Conservation (phyloP, 208 protist genomes). For the Trypanosoma boissoni region DNA sequence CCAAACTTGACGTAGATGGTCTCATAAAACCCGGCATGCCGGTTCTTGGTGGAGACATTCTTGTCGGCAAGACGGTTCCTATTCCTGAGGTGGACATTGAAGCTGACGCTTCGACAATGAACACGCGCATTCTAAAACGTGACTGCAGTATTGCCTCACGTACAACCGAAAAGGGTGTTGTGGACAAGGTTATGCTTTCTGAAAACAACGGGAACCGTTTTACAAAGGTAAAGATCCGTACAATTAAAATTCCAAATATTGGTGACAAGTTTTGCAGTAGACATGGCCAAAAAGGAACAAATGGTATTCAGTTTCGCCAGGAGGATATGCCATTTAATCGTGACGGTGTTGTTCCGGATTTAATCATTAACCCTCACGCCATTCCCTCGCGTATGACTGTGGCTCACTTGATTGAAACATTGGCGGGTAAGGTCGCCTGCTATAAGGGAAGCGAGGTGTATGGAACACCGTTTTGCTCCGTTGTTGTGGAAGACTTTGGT, state of each 20-base stretch:
- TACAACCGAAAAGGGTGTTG: slow-evolving; percentile 88
- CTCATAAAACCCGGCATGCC: slow-evolving; percentile 83
- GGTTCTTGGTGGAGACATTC: slow-evolving; percentile 90
- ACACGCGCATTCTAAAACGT: slow-evolving; percentile 70
- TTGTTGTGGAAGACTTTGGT: slow-evolving; percentile 83
- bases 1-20: slow-evolving; percentile 96
- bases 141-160: slow-evolving; percentile 85
- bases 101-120: background rate
- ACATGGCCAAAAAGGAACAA: slow-evolving; percentile 98
- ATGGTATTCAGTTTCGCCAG: slow-evolving; percentile 95
- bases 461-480: slow-evolving; percentile 95
- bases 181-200: slow-evolving; percentile 94
- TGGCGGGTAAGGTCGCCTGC: slow-evolving; percentile 82
- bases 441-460: slow-evolving; percentile 88
- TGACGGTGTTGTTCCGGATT: slow-evolving; percentile 96
- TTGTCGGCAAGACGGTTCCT: slow-evolving; percentile 82
- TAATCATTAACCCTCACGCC: slow-evolving; percentile 99
- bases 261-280: slow-evolving; percentile 98
- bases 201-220: slow-evolving; percentile 89
- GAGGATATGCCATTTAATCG: slow-evolving; percentile 97
- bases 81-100: slow-evolving; percentile 24
- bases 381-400: slow-evolving; percentile 99
- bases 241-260: slow-evolving; percentile 95
- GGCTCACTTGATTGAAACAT: slow-evolving; percentile 94
- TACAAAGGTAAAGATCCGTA: slow-evolving; percentile 94